Conservation (phyloP, 1,284 basidiomycete genomes). For the Inonotus obliquus region DNA sequence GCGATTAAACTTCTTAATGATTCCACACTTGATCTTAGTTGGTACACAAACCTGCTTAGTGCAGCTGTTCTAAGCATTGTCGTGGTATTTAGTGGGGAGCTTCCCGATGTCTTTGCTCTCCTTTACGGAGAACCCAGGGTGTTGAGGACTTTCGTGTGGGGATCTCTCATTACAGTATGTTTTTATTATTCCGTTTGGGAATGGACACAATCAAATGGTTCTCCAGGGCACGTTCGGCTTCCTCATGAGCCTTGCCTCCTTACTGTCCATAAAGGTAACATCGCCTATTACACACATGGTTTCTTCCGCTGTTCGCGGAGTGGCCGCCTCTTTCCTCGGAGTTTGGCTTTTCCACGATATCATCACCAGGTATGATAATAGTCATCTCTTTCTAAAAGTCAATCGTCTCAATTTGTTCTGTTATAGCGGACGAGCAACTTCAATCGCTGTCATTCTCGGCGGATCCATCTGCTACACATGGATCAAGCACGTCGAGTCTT, state of each 20-base stretch:
- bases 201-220: not conserved
- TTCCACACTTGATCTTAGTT: slow-evolving; percentile 73
- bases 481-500: slow-evolving; percentile 71
- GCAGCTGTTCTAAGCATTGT: slow-evolving; percentile 62
- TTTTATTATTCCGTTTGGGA: too few relatives aligned
- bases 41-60: slow-evolving; percentile 81
- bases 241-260: slow-evolving; percentile 84
- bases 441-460: slow-evolving; percentile 72
- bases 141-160: slow-evolving; percentile 63
- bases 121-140: slow-evolving; percentile 43
- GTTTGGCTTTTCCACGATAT: slow-evolving; percentile 72
- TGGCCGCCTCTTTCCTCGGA: slow-evolving; percentile 72
- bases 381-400: slow-evolving; percentile 3
- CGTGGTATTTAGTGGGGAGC: slow-evolving; percentile 68
- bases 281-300: slow-evolving; percentile 92
- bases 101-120: slow-evolving; percentile 52
- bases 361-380: slow-evolving; percentile 58
- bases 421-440: slow-evolving; percentile 70
- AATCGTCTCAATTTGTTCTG: not conserved
- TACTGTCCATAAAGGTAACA: slow-evolving; percentile 87
- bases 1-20: slow-evolving; percentile 71
- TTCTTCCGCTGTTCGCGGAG: slow-evolving; percentile 80
- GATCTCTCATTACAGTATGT: slow-evolving; percentile 67
- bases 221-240: slow-evolving; percentile 76
- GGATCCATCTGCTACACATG: slow-evolving; percentile 86